A percentile compares a stretch with the other conserved stretches of the same genome.
These are phyloP conservation scores for Euphrasia confusa DNA, from an alignment of 257 asterid genomes.

Conservation along the genomic window DNA sequence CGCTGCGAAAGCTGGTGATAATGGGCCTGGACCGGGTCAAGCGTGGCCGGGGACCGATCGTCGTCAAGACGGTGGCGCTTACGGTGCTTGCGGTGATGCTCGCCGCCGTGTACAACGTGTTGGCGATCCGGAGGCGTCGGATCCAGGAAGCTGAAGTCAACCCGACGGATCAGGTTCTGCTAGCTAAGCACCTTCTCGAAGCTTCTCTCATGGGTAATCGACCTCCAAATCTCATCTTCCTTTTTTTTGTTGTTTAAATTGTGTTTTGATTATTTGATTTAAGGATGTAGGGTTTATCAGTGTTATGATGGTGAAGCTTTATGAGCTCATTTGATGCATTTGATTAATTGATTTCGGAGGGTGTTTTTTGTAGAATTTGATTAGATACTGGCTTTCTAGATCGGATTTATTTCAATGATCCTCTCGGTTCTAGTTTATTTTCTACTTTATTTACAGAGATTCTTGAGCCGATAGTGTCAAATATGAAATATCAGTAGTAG, in stretches of 20 bases:
- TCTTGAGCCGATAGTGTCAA: constrained; percentile 1
- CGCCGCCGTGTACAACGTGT: constrained; percentile 54
- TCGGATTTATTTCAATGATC: background rate
- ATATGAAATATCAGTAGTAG: background rate
- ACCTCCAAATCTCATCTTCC: constrained; percentile 1
- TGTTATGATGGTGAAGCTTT: constrained; percentile 11
- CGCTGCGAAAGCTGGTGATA: constrained; percentile 71
- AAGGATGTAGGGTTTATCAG: background rate
- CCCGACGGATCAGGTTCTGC: constrained; percentile 81
- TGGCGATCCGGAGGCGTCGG: constrained; percentile 59
- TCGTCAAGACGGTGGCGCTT: constrained; percentile 56
- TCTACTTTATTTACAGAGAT: background rate
- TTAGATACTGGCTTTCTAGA: too few species aligned
- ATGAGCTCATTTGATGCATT: constrained; percentile 13
- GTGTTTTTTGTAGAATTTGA: background rate
- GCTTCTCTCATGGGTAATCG: constrained; percentile 86
- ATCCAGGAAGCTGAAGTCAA: constrained; percentile 58
- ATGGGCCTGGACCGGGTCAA: constrained; percentile 72
- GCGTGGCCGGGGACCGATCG: constrained; percentile 75
- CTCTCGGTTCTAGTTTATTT: background rate
- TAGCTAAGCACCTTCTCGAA: constrained; percentile 63
- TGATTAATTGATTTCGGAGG: background rate
- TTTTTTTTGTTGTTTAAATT: background rate
- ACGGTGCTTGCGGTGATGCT: constrained; percentile 60
- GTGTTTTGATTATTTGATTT: background rate